Evolutionary conservation across 2,329 filamentous ascomycete genomes (phyloP).

Genomic region (Aspergillus chevalieri): DNA sequence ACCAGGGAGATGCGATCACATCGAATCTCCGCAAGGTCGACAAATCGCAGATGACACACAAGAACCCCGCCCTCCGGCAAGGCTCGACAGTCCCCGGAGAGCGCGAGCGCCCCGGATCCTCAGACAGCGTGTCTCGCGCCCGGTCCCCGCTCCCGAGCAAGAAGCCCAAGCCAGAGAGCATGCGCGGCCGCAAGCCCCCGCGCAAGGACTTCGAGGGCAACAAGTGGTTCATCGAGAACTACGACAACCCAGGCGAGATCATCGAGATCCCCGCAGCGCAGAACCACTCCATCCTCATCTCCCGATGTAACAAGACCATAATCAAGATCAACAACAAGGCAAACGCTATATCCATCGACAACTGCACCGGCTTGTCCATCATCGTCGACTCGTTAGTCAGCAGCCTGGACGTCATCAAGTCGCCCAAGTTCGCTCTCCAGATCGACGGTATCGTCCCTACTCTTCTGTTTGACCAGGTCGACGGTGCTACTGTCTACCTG

Average conservation of each 20-base stretch:
- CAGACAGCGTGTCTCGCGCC: constrained; percentile 52
- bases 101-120: constrained; percentile 47
- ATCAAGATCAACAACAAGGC: constrained; percentile 87
- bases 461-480: constrained; percentile 85
- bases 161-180: constrained; percentile 78
- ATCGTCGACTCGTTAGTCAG: constrained; percentile 86
- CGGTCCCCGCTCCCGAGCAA: constrained; percentile 86
- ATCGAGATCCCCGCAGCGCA: constrained; percentile 77
- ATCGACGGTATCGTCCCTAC: constrained; percentile 81
- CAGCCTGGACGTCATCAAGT: constrained; percentile 92
- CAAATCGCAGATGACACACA: constrained; percentile 94
- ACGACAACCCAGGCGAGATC: constrained; percentile 66
- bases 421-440: constrained; percentile 87
- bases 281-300: constrained; percentile 85
- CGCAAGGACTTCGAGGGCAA: constrained; percentile 76
- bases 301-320: constrained; percentile 83
- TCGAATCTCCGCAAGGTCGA: constrained; percentile 88
- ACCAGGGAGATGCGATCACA: constrained; percentile 83
- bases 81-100: constrained; percentile 59
- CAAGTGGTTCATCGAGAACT: constrained; percentile 97
- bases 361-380: constrained; percentile 74
- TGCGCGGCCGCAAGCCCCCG: constrained; percentile 75
- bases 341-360: constrained; percentile 94
- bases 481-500: constrained; percentile 82
- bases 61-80: constrained; percentile 82